phyloP scores from a whole-genome alignment of 73 alveolate species.

The Symbiodinium natans region DNA sequence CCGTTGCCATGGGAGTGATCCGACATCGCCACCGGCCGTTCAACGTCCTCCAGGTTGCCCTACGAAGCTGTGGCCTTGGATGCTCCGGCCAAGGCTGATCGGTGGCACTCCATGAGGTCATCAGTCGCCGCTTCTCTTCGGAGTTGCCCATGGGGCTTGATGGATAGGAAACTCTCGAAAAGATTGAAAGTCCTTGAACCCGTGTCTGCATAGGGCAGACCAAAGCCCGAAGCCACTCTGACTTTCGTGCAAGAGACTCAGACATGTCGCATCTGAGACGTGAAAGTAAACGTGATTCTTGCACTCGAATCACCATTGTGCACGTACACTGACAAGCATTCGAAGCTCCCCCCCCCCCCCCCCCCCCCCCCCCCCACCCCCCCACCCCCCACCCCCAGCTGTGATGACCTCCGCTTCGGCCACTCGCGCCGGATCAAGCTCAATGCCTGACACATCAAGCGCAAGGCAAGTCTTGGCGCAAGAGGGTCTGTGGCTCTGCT shows the following conservation, averaged over 20 bases:
- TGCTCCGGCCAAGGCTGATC: slow-evolving; percentile 39
- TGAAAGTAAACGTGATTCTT: too few species aligned
- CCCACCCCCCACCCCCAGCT: too few species aligned
- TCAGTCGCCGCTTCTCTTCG: neutral
- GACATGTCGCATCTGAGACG: too few species aligned
- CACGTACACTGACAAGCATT: too few species aligned
- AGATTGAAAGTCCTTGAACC: too few species aligned
- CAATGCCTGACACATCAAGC: neutral
- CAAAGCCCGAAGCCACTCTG: too few species aligned
- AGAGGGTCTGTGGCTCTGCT: neutral
- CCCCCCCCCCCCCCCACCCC: too few species aligned
- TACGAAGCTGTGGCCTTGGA: slow-evolving; percentile 54
- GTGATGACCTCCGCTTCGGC: neutral
- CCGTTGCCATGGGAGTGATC: neutral
- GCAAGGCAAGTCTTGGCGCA: neutral
- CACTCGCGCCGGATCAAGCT: neutral
- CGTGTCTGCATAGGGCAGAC: too few species aligned
- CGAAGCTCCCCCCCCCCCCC: too few species aligned
- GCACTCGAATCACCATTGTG: too few species aligned
- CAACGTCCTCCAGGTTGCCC: neutral
- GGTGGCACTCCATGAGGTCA: neutral
- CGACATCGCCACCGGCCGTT: slow-evolving; percentile 67
- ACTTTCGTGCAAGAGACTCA: too few species aligned
- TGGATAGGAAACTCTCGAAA: too few species aligned
- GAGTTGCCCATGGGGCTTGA: neutral